Percentiles rank a stretch among this genome's conserved stretches.
Conservation (phyloP, 306 rosid genomes). For the Glycine latifolia region DNA sequence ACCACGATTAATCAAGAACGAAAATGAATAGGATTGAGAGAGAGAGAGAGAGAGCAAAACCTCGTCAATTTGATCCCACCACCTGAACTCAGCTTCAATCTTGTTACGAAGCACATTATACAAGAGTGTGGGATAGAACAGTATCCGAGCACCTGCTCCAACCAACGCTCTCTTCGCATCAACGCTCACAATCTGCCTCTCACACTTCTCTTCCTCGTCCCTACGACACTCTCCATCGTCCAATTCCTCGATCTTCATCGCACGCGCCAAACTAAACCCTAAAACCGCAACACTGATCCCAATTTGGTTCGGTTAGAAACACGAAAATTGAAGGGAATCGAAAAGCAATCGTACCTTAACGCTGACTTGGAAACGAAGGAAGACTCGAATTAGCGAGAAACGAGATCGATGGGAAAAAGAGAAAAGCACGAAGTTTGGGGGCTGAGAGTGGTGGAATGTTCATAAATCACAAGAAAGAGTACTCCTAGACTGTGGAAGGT, state of each 20-base stretch:
- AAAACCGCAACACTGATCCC: constrained; percentile 38
- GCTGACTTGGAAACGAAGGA: constrained; percentile 37
- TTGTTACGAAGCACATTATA: constrained; percentile 97
- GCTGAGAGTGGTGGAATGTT: neutral
- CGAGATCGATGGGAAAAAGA: constrained; percentile 33
- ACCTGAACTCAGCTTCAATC: constrained; percentile 92
- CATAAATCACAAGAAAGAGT: neutral
- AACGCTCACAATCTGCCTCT: constrained; percentile 73
- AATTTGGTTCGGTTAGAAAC: constrained; percentile 18
- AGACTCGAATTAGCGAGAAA: constrained; percentile 22
- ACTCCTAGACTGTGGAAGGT: constrained; percentile 24
- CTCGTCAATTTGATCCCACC: constrained; percentile 99
- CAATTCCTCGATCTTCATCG: constrained; percentile 92
- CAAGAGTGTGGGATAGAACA: constrained; percentile 92
- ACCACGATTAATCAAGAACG: neutral
- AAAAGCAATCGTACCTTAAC: constrained; percentile 22
- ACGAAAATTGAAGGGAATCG: neutral
- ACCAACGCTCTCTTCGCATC: constrained; percentile 90
- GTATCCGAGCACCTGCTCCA: constrained; percentile 94
- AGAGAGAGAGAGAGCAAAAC: constrained; percentile 49
- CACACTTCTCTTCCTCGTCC: constrained; percentile 45
- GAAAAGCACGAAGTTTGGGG: constrained; percentile 6
- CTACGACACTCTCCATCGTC: constrained; percentile 64
- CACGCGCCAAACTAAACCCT: constrained; percentile 33
- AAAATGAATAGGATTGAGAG: constrained; percentile 6